Base-by-base conservation (phyloP, 345 rosid species). In the Brassica juncea region DNA sequence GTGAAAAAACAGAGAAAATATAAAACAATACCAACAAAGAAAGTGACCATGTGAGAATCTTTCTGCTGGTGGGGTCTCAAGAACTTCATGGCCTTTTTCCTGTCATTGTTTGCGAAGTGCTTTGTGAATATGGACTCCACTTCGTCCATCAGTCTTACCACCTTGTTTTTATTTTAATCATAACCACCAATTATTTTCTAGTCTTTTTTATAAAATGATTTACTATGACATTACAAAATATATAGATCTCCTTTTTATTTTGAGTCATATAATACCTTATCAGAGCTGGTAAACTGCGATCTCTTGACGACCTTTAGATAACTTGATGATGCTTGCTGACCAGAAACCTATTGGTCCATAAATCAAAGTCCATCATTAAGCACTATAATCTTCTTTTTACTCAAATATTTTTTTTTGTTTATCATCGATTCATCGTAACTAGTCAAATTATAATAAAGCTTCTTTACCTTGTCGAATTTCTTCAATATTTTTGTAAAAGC, bases 61-160 rank as follows among this genome's bases (percentile, higher is more conserved):
- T 89, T 90, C 21, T 85, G 88, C 52, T 88, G 93, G 75, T 87
- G 97, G 12, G 99, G 98, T 83, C 84, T 90, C 78, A 95, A 81
- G 88, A 90, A 95, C 72, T 95, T 93, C 99, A 95, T 95, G 16
- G 99, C 94, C 80, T 84, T 95, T 83, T 93, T 95, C 74, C 99
- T 89, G 87, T 95, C 98, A 85, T 89, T 89, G 87, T 78, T 93
- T 76, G 97, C 89, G 83, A 95, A 93, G 92, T 92, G 93, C 93
- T 88, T 88, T 85, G 98, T 93, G 88, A 95, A 93, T 72, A 89
- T 81, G 87, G 92, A 88, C 86, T 95, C 99, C 92, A 93, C 97
- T 84, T 95, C 99, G 69, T 95, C 99, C 97, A 91, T 95, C 30
- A 91, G 86, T 80, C 90, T 89, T 6, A 93, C 94, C 77, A 88